Evolutionary conservation across 2,329 filamentous ascomycete genomes (phyloP).

Genomic region (Colletotrichum sp.): DNA sequence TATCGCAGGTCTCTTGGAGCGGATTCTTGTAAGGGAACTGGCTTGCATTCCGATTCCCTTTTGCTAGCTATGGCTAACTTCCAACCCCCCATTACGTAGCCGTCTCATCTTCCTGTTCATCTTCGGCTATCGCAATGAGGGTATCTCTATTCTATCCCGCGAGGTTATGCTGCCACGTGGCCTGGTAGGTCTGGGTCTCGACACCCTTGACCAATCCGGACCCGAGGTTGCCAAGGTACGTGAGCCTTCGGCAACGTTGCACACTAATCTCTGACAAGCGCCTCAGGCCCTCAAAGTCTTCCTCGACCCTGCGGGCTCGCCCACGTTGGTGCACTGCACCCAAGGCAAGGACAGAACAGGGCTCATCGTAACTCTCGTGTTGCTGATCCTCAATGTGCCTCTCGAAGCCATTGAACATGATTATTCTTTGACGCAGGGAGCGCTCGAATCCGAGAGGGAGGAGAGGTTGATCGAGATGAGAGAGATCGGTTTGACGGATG

Average conservation of each 20-base stretch:
- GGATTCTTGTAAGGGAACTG: conserved; percentile 59
- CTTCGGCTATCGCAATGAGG: conserved; percentile 70
- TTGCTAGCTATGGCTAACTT: neutral
- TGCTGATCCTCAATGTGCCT: conserved; percentile 68
- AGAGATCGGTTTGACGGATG: conserved; percentile 73
- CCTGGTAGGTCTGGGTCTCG: conserved; percentile 70
- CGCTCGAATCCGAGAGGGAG: conserved; percentile 65
- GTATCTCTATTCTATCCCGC: conserved; percentile 71
- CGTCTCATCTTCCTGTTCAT: conserved; percentile 68
- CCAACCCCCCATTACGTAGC: conserved; percentile 33
- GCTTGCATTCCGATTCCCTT: neutral
- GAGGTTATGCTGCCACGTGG: conserved; percentile 77
- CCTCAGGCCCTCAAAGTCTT: conserved; percentile 53
- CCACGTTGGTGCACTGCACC: conserved; percentile 80
- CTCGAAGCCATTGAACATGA: conserved; percentile 69
- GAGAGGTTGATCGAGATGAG: conserved; percentile 71
- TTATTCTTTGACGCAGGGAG: conserved; percentile 69
- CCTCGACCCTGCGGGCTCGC: conserved; percentile 54
- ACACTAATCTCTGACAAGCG: neutral
- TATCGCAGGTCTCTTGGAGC: conserved; percentile 72
- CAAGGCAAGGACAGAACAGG: conserved; percentile 90
- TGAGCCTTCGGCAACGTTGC: neutral
- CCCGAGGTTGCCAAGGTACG: conserved; percentile 59
- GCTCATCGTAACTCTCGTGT: conserved; percentile 69
- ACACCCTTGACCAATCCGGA: conserved; percentile 72